Evolutionary conservation across 352 stramenopile species (phyloP), one percentile per base, ranked within the genome.

Genomic region (Phytophthora cryptogea): DNA sequence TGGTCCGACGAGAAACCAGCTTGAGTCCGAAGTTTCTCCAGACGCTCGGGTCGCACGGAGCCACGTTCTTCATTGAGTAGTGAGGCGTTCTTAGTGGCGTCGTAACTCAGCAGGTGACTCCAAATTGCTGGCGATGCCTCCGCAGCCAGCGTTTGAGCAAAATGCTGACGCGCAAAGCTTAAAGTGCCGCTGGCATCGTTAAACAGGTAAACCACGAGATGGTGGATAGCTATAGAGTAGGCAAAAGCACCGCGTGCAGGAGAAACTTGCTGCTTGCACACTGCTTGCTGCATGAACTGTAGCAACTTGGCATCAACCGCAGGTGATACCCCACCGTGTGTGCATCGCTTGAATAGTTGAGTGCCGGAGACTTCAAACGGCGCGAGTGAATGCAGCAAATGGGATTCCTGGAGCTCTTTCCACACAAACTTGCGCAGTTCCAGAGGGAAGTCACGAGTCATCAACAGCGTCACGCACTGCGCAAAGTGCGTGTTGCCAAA

Each of bases 401-500:
- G 77, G 10, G 68, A 76, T 14, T 68, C 76, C 8, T 76, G 54
- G 0, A 92, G 63, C 59, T 92, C 83, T 53, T 86, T 88, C 83
- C 83, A 92, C 28, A 90, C 70, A 45, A 74, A 88, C 37, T 78
- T 82, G 26, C 80, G 79, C 11, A 89, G 37, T n/a, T 59, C 62
- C 8, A 80, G 28, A 28, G 81, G 73, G 35, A 90, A 89, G 44
- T 90, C 82, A 3, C 66, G 67, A 13, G 72, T 45, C 37, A 92
- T 44, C 14, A 90, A 70, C 60, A 92, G 59, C 42, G 83, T 82
- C 40, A 91, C 48, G 35, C 76, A 76, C n/a, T 77, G 68, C 0
- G 83, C 77, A 72, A 92, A 90, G 46, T 80, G 72, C 33, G 54
- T 54, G 54, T 92, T 86, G 5, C 67, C 83, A 57, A 84, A 92